Evolutionary conservation across 2,329 filamentous ascomycete genomes (phyloP), one percentile per base, ranked within the genome.

Genomic region (Verticillium zaregamsianum): DNA sequence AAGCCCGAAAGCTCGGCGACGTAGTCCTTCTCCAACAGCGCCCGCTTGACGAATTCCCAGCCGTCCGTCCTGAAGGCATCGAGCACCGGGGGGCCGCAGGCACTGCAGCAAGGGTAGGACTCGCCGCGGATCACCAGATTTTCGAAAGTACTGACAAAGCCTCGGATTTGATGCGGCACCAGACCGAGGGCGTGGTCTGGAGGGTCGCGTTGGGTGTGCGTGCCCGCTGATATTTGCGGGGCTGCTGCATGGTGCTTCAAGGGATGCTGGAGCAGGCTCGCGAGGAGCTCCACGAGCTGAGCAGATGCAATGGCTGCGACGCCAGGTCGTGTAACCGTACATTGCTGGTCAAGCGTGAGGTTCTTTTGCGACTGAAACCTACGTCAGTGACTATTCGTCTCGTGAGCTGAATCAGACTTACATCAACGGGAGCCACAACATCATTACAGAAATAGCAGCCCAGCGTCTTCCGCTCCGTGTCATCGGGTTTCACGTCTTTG

Each of bases 381-480:
- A 14, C n/a, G 20, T 49, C n/a, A 49, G 45, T n/a, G 55, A 20
- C 12, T 8, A 7, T 7, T 49, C 17, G 20, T 25, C n/a, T 17
- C 12, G 45, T 8, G 9, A 8, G 5, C 5, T 35, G 2, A n/a
- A 3, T 15, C 15, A 52, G 39, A 83, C 90, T 86, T 79, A 96
- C 93, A 78, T 98, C 92, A 65, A 90, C 90, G 25, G 95, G 95
- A 7, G 94, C 92, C 58, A 98, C 94, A 31, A 99, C 94, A 73
- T 99, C 95, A 70, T 96, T 98, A 78, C 95, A 99, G 76, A 98
- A 99, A 74, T 99, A 99, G 76, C 95, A 99, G 11, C 95, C 95
- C 31, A 98, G 81, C 31, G 91, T 87, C 59, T 86, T 80, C 60
- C 86, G 80, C n/a, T 78, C 82, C 12, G 84, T 80, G 58, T 81